Conservation (phyloP, 2,329 filamentous ascomycete species). For the Rosellinia necatrix region DNA sequence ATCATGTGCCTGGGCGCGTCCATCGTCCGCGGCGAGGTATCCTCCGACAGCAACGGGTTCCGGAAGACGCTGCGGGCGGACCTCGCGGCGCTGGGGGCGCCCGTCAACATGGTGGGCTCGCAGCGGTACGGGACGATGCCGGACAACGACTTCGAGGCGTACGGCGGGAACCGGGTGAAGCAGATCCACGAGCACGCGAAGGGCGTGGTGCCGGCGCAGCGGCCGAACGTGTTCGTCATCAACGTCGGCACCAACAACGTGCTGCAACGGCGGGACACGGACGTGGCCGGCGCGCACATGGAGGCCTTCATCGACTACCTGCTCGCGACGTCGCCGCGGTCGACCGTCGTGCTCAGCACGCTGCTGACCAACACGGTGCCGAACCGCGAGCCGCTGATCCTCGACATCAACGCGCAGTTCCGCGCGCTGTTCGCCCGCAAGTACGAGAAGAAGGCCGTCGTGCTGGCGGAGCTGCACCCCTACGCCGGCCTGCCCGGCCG, state of each 20-base stretch:
- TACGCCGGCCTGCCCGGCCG: slow-evolving; percentile 31
- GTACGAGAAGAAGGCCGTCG: slow-evolving; percentile 34
- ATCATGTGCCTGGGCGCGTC: slow-evolving; percentile 41
- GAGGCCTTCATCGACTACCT: slow-evolving; percentile 39
- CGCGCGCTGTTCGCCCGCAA: slow-evolving; percentile 36
- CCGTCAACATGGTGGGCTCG: slow-evolving; percentile 42
- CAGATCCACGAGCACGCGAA: slow-evolving; percentile 39
- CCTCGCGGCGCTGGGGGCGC: slow-evolving; percentile 27
- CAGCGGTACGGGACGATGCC: slow-evolving; percentile 39
- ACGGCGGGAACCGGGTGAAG: slow-evolving; percentile 38
- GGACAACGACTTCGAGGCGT: slow-evolving; percentile 42
- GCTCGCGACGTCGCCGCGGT: slow-evolving; percentile 33
- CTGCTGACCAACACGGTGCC: slow-evolving; percentile 38
- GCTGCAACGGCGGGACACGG: slow-evolving; percentile 35
- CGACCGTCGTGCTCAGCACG: slow-evolving; percentile 40
- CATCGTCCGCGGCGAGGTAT: slow-evolving; percentile 37
- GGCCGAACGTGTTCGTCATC: slow-evolving; percentile 42
- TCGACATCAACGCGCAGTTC: slow-evolving; percentile 38
- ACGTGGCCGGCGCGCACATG: slow-evolving; percentile 35
- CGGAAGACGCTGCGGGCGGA: slow-evolving; percentile 37
- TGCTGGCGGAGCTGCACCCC: slow-evolving; percentile 41
- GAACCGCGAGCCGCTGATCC: slow-evolving; percentile 34
- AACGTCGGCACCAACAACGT: slow-evolving; percentile 43
- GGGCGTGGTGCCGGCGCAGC: slow-evolving; percentile 31
- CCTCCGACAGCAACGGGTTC: slow-evolving; percentile 34